phyloP scores from a whole-genome alignment of 2,329 filamentous ascomycete genomes.

The Fusarium sp. region DNA sequence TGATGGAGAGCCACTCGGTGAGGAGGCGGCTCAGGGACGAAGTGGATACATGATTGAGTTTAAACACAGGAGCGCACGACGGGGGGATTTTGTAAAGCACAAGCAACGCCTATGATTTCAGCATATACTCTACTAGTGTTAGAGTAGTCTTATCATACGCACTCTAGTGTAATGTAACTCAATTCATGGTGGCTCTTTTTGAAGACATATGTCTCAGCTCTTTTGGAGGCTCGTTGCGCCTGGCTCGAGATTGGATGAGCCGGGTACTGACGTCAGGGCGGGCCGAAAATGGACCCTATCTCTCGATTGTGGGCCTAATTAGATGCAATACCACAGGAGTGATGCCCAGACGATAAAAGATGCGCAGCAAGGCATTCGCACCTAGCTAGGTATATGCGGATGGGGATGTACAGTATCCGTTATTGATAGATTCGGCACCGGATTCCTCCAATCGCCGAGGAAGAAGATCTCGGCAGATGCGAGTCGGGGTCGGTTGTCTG shows the following conservation, averaged over 20 bases:
- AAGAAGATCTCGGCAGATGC: constrained; percentile 41
- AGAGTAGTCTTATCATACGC: constrained; percentile 10
- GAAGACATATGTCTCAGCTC: not conserved
- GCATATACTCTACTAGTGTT: constrained; percentile 7
- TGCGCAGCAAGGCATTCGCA: no score
- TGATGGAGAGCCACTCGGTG: constrained; percentile 46
- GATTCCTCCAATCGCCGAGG: constrained; percentile 29
- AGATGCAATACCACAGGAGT: not conserved
- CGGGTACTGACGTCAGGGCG: constrained; percentile 43
- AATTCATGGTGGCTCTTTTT: constrained; percentile 22
- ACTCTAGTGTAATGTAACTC: constrained; percentile 8
- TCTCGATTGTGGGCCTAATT: constrained; percentile 4
- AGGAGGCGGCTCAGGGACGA: constrained; percentile 43
- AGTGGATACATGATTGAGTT: constrained; percentile 18
- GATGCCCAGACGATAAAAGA: not conserved
- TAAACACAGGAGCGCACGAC: constrained; percentile 14
- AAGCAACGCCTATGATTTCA: not conserved
- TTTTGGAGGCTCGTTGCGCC: not conserved
- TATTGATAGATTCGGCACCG: constrained; percentile 15
- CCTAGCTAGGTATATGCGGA: no score
- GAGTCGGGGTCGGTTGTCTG: constrained; percentile 23
- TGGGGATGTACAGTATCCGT: not conserved
- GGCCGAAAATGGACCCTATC: constrained; percentile 5
- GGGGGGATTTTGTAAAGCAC: constrained; percentile 1
- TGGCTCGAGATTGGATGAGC: constrained; percentile 13